phyloP scores from a whole-genome alignment of 352 stramenopile genomes.

The Phytophthora europaea region DNA sequence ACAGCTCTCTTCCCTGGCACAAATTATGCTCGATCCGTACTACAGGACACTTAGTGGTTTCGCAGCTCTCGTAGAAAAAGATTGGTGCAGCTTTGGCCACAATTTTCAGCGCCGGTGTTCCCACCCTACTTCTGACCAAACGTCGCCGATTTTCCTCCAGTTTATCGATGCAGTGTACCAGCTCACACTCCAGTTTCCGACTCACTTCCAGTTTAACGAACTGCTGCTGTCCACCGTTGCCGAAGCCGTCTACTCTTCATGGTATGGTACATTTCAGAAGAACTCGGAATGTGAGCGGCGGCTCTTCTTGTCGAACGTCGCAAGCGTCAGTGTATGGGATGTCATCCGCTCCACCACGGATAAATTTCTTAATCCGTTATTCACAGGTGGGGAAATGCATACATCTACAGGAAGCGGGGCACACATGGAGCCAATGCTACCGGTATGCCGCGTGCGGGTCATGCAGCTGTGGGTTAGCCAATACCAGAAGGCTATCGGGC shows the following conservation, averaged over 20 bases:
- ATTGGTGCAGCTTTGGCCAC: conserved; percentile 91
- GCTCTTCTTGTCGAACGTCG: conserved; percentile 70
- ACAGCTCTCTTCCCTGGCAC: conserved; percentile 76
- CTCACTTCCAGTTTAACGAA: conserved; percentile 99
- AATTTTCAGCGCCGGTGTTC: conserved; percentile 88
- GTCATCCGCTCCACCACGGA: conserved; percentile 86
- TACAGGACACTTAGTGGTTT: conserved; percentile 68
- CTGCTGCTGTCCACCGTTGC: conserved; percentile 93
- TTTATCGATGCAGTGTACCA: conserved; percentile 99
- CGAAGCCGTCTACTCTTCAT: conserved; percentile 97
- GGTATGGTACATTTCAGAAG: conserved; percentile 94
- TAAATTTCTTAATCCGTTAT: conserved; percentile 87
- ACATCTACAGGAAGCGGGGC: conserved; percentile 21
- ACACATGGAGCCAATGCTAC: conserved; percentile 78
- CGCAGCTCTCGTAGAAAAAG: conserved; percentile 77
- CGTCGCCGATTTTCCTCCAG: conserved; percentile 98
- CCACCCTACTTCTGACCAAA: conserved; percentile 91
- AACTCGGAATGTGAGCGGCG: conserved; percentile 87
- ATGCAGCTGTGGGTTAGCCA: conserved; percentile 91
- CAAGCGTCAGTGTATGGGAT: conserved; percentile 87
- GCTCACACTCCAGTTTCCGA: conserved; percentile 96
- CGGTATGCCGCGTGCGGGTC: conserved; percentile 85
- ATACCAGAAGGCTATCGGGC: conserved; percentile 90
- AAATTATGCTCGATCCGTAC: conserved; percentile 90
- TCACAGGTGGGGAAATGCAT: conserved; percentile 53